Conservation (phyloP, 1,139 yeast genomes). For the Zygosaccharomyces sapae region DNA sequence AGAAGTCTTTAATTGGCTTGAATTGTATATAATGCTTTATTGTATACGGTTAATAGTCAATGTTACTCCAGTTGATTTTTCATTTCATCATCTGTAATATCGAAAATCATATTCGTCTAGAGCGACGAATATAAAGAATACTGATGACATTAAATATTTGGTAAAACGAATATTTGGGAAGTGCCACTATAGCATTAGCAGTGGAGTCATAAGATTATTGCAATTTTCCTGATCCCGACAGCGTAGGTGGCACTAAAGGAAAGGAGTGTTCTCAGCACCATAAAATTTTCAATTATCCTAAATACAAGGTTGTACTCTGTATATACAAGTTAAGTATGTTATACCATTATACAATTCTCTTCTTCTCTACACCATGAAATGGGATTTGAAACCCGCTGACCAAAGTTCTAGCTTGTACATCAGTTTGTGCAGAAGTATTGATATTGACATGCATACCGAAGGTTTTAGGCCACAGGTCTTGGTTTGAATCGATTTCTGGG, state of each 20-base stretch:
- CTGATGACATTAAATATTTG: neutral
- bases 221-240: neutral
- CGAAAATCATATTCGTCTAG: neutral
- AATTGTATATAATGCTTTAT: no score
- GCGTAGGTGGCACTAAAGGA: neutral
- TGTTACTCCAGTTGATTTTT: no score
- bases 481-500: slow-evolving; percentile 91
- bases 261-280: neutral
- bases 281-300: neutral
- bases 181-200: neutral
- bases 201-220: neutral
- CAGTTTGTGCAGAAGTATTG: slow-evolving; percentile 87
- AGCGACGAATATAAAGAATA: neutral
- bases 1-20: no score
- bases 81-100: no score
- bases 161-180: neutral
- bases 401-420: slow-evolving; percentile 84
- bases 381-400: slow-evolving; percentile 83
- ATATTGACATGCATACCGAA: slow-evolving; percentile 84
- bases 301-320: neutral
- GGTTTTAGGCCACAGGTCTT: slow-evolving; percentile 83
- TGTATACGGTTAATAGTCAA: no score
- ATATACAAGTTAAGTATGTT: slow-evolving; percentile 4
- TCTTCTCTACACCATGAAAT: slow-evolving; percentile 53
- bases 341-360: slow-evolving; percentile 4